Percentiles rank a stretch among this genome's conserved stretches.
These are phyloP conservation scores for Ensete glaucum DNA, from an alignment of 176 grass and related monocot species.

Conservation along the genomic window DNA sequence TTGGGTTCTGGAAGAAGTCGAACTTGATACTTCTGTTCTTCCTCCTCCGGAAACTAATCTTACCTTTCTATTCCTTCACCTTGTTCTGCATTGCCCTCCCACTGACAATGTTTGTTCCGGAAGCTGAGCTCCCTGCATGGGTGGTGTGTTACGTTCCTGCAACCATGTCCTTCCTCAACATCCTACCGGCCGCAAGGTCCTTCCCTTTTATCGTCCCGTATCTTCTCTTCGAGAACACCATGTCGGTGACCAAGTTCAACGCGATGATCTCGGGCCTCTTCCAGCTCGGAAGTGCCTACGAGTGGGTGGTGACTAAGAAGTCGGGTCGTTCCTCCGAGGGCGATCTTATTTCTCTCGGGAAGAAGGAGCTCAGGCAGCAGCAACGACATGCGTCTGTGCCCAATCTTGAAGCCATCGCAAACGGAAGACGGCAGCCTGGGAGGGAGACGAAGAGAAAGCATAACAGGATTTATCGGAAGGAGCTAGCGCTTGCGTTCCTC, in stretches of 20 bases:
- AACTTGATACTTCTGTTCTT: slow-evolving; percentile 93
- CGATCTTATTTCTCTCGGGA: too few species aligned
- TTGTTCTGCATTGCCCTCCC: slow-evolving; percentile 81
- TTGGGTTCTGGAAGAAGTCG: slow-evolving; percentile 78
- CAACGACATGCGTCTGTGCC: not conserved
- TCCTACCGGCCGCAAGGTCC: slow-evolving; percentile 64
- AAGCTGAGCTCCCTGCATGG: slow-evolving; percentile 73
- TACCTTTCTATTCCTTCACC: slow-evolving; percentile 84
- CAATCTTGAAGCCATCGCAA: slow-evolving; percentile 10
- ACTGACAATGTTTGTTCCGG: slow-evolving; percentile 80
- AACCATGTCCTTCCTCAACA: slow-evolving; percentile 68
- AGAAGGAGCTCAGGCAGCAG: too few species aligned
- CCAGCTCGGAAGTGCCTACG: too few species aligned
- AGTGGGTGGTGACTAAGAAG: too few species aligned
- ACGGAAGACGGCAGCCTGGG: slow-evolving; percentile 1
- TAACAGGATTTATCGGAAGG: slow-evolving; percentile 44
- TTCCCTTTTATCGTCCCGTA: too few species aligned
- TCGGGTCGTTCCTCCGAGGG: too few species aligned
- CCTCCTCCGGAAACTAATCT: slow-evolving; percentile 71
- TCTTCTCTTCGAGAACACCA: too few species aligned
- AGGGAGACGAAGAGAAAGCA: slow-evolving; percentile 28
- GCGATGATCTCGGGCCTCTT: too few species aligned
- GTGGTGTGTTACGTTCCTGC: slow-evolving; percentile 83
- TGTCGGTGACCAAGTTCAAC: too few species aligned
- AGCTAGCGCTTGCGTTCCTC: slow-evolving; percentile 37